Evolutionary conservation across 345 rosid species (phyloP).

Genomic region (Boechera divaricarpa): DNA sequence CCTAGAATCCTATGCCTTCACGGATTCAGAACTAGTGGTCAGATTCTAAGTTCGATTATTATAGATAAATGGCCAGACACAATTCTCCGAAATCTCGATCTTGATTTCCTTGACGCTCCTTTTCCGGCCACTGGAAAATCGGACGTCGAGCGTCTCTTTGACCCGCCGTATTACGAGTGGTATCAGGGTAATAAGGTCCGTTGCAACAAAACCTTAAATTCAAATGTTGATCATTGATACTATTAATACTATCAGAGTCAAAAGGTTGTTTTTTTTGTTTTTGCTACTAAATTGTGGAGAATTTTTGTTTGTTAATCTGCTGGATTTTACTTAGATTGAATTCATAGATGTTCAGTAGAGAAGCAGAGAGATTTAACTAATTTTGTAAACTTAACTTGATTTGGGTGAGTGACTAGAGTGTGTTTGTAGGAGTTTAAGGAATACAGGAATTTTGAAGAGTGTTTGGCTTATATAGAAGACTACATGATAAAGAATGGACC

Average conservation of each 20-base stretch:
- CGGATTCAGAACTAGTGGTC: conserved; percentile 56
- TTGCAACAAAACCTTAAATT: not conserved
- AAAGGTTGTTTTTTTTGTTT: not conserved
- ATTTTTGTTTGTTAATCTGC: not conserved
- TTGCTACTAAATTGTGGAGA: not conserved
- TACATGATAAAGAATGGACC: conserved; percentile 56
- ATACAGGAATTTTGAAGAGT: conserved; percentile 52
- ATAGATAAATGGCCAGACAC: conserved; percentile 41
- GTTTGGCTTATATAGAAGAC: conserved; percentile 49
- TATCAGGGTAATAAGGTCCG: conserved; percentile 46
- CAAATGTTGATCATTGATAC: not conserved
- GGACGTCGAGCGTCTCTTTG: conserved; percentile 50
- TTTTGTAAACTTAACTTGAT: not conserved
- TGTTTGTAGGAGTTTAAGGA: conserved; percentile 42
- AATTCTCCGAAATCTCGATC: conserved; percentile 45
- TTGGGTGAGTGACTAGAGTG: not conserved
- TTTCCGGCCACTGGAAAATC: conserved; percentile 53
- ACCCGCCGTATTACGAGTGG: conserved; percentile 57
- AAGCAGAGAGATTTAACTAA: not conserved
- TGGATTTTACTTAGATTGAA: not conserved
- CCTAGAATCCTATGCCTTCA: conserved; percentile 52
- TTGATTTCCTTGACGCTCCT: conserved; percentile 53
- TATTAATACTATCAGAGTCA: not conserved
- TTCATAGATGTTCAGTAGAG: not conserved
- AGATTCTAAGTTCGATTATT: conserved; percentile 38